phyloP scores from a whole-genome alignment of 2,329 filamentous ascomycete species.

The Aphanocladium album region DNA sequence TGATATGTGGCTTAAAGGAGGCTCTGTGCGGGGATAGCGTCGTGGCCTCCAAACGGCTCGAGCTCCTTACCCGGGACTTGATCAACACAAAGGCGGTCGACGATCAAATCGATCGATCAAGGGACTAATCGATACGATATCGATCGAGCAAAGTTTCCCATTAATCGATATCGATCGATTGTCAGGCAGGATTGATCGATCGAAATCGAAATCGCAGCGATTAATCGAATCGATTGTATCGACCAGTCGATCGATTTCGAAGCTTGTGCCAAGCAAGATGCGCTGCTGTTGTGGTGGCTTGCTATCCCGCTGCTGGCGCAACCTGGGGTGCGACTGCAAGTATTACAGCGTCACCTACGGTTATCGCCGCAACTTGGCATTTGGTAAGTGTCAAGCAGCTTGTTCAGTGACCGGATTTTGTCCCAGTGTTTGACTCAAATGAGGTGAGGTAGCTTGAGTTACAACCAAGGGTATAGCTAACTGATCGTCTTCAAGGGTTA shows the following conservation, averaged over 20 bases:
- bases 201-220: conserved; percentile 1
- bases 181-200: background rate
- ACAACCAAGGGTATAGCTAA: too few relatives aligned
- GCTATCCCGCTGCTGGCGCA: conserved; percentile 38
- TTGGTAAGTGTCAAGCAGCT: conserved; percentile 22
- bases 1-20: background rate
- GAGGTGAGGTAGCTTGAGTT: too few relatives aligned
- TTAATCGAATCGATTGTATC: conserved; percentile 4
- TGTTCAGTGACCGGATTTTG: background rate
- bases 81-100: background rate
- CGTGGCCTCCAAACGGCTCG: background rate
- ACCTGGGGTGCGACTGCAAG: conserved; percentile 36
- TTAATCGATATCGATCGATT: background rate
- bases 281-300: conserved; percentile 36
- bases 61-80: background rate
- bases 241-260: conserved; percentile 4
- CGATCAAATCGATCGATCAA: conserved; percentile 2
- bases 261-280: conserved; percentile 39
- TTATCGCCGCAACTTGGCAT: conserved; percentile 37
- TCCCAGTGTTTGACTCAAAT: background rate
- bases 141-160: background rate
- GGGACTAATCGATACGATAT: conserved; percentile 1
- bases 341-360: conserved; percentile 29
- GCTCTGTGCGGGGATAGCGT: background rate
- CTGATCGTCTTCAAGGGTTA: too few relatives aligned